Evolutionary conservation across 1,284 basidiomycete species (phyloP).

Genomic region (Cutaneotrichosporon curvatum): DNA sequence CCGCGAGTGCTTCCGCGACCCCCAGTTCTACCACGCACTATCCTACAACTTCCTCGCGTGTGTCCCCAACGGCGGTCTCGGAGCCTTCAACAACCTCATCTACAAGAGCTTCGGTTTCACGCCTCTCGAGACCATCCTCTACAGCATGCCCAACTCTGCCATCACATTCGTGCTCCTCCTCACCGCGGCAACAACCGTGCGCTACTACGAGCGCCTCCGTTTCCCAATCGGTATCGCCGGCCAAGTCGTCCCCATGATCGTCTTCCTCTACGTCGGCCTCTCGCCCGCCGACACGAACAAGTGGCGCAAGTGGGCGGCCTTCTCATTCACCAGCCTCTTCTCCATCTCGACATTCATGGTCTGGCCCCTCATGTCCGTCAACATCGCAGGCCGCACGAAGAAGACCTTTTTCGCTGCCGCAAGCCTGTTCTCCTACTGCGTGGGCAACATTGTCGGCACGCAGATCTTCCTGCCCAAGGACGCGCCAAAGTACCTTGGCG

Average conservation of each 20-base stretch:
- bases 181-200: conserved; percentile 7
- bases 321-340: conserved; percentile 18
- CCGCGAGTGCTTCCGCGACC: conserved; percentile 27
- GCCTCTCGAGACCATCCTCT: conserved; percentile 16
- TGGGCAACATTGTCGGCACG: conserved; percentile 25
- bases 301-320: conserved; percentile 25
- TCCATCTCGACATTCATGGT: conserved; percentile 22
- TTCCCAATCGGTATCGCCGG: conserved; percentile 22
- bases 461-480: conserved; percentile 24
- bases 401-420: conserved; percentile 22
- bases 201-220: conserved; percentile 9
- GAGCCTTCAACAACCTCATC: conserved; percentile 20
- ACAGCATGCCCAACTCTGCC: conserved; percentile 20
- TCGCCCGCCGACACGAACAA: conserved; percentile 7
- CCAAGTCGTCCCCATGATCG: conserved; percentile 12
- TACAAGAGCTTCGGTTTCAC: conserved; percentile 25
- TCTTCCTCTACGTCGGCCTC: conserved; percentile 25
- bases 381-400: conserved; percentile 32
- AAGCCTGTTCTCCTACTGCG: conserved; percentile 24
- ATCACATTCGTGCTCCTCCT: conserved; percentile 17
- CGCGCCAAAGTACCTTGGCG: conserved; percentile 21
- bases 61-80: conserved; percentile 27
- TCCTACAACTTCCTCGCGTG: conserved; percentile 18
- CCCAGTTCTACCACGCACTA: conserved; percentile 21
- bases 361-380: conserved; percentile 30